phyloP scores from a whole-genome alignment of 2,329 filamentous ascomycete genomes.

The Zalaria obscura region DNA sequence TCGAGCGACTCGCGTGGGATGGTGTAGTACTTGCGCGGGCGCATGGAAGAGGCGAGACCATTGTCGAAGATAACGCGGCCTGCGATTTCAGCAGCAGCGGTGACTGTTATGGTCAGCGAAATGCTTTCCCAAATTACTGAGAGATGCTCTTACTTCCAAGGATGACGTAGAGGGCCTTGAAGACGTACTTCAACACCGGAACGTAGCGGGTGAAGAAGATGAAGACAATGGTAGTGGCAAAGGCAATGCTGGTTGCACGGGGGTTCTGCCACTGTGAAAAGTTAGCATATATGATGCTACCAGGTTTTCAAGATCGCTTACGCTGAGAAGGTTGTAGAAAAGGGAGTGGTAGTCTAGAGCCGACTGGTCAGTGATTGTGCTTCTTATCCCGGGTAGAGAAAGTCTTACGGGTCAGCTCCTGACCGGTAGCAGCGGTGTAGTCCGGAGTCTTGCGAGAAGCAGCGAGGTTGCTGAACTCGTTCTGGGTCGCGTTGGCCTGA shows the following conservation, averaged over 20 bases:
- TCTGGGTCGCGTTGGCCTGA: constrained; percentile 40
- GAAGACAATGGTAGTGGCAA: constrained; percentile 38
- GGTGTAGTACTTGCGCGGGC: constrained; percentile 51
- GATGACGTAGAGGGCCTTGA: constrained; percentile 45
- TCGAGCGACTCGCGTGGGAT: constrained; percentile 51
- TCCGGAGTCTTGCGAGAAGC: constrained; percentile 38
- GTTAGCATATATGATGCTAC: constrained; percentile 18
- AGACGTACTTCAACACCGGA: constrained; percentile 45
- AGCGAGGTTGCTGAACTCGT: constrained; percentile 45
- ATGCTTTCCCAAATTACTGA: not conserved
- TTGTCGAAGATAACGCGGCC: constrained; percentile 42
- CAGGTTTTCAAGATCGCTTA: constrained; percentile 20
- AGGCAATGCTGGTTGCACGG: constrained; percentile 48
- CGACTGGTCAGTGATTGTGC: too few species aligned
- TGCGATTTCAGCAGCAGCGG: constrained; percentile 41
- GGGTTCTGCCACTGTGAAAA: constrained; percentile 46
- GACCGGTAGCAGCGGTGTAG: constrained; percentile 42
- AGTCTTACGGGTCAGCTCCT: constrained; percentile 38
- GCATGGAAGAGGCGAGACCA: constrained; percentile 45
- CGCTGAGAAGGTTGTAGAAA: constrained; percentile 50
- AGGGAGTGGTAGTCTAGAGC: constrained; percentile 45
- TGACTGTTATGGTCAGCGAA: constrained; percentile 26
- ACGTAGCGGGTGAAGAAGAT: constrained; percentile 52
- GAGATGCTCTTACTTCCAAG: constrained; percentile 36
- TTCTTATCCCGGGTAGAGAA: too few species aligned